These are phyloP conservation scores for Solanum virginianum DNA, from an alignment of 257 asterid species.

Conservation along the genomic window DNA sequence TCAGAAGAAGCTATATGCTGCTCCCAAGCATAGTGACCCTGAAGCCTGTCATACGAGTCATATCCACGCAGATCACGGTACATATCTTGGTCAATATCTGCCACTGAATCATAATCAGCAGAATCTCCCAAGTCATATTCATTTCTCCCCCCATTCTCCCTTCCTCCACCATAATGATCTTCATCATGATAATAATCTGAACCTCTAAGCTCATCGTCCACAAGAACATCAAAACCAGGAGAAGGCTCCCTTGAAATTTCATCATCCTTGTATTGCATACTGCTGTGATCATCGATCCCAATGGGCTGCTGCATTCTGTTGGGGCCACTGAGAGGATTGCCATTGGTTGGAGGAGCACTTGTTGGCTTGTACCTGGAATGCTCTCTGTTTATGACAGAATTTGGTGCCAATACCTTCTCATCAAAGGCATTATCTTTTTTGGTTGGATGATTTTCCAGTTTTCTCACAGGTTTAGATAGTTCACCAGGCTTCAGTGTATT, in stretches of 20 bases:
- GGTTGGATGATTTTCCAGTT: slow-evolving; percentile 18
- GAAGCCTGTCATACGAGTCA: slow-evolving; percentile 22
- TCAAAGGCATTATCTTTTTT: slow-evolving; percentile 17
- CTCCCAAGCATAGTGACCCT: slow-evolving; percentile 39
- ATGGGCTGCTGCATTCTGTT: slow-evolving; percentile 9
- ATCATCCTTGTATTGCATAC: slow-evolving; percentile 12
- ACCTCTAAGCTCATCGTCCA: slow-evolving; percentile 64
- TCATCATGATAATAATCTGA: slow-evolving; percentile 61
- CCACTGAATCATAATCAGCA: slow-evolving; percentile 30
- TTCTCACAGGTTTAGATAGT: slow-evolving; percentile 10
- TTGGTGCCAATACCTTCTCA: not conserved
- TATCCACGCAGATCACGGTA: slow-evolving; percentile 40
- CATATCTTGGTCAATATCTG: slow-evolving; percentile 32
- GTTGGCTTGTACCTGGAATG: not conserved
- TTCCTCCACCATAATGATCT: slow-evolving; percentile 52
- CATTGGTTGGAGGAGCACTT: not conserved
- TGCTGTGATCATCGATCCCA: slow-evolving; percentile 3
- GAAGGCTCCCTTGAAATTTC: slow-evolving; percentile 87
- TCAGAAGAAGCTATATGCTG: slow-evolving; percentile 44
- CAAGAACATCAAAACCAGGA: slow-evolving; percentile 94
- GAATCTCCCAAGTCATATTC: slow-evolving; percentile 41
- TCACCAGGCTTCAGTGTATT: slow-evolving; percentile 22
- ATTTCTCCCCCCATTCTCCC: slow-evolving; percentile 18
- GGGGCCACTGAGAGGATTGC: slow-evolving; percentile 1
- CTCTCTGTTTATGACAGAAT: slow-evolving; percentile 5